Base-by-base conservation (phyloP, 176 grass and related monocot species). In the Themeda triandra region DNA sequence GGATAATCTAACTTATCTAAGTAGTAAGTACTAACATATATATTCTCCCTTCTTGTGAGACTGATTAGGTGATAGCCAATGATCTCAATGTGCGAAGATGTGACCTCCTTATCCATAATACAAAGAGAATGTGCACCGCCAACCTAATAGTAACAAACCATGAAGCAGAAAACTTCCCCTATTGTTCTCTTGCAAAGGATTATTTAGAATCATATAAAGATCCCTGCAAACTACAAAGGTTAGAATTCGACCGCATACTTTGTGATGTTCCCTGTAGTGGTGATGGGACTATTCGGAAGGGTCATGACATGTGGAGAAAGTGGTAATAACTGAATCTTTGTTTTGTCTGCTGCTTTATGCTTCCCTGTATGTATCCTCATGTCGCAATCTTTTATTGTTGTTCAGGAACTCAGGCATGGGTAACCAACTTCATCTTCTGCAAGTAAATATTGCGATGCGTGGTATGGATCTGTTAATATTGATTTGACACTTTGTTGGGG, bases 191-290 rank as follows among this genome's bases (percentile, higher is more conserved):
- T 63, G 83, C 79, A 32, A 85, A 77, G 63, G 85, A 48, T 67
- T 41, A 7, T 75, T 62, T 33, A 51, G 75, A 83, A 74, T 28
- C 31, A 60, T 86, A 36, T 82, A 48, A 78, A 27, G 75, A 69
- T 49, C 32, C 65, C 36, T 63, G 17, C 41, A 73, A 66, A 81
- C 71, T 62, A 63, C 80, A 77, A 77, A 78, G 37, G 29, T 62
- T 98, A 70, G 67, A 83, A 67, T 95, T 95, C 31, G 96, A 95
- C 66, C 73, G 93, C 58, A 78, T 98, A 78, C 90, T 98, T 65
- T 98, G 96, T 82, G 96, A 98, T 87, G 96, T 98, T 54, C 96
- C 96, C 66, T 98, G 96, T 76, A 92, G 96, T 78, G 96, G 96
- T 78, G 96, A 98, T 90, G 96, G 96, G 24, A 98, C 96, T 75